A percentile compares a stretch with the other conserved stretches of the same genome.
Conservation (phyloP, 495 filamentous ascomycete species). For the Mycothermus thermophilus region DNA sequence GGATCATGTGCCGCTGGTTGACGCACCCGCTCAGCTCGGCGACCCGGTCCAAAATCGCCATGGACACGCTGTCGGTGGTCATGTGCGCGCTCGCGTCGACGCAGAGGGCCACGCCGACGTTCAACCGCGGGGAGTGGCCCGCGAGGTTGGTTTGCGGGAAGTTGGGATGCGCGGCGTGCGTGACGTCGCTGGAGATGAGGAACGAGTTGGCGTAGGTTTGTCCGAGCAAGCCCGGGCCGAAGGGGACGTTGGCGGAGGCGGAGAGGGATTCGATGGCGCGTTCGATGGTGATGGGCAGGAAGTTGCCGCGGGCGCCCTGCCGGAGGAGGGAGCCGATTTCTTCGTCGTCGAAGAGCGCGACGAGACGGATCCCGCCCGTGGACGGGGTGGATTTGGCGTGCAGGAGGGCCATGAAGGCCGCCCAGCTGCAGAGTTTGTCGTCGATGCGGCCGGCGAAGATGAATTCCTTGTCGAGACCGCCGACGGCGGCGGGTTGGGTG, state of each 20-base stretch:
- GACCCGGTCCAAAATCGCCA: constrained; percentile 58
- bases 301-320: constrained; percentile 81
- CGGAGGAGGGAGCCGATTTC: constrained; percentile 85
- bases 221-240: constrained; percentile 53
- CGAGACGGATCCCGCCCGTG: constrained; percentile 59
- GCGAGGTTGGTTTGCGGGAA: constrained; percentile 68
- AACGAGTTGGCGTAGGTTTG: constrained; percentile 89
- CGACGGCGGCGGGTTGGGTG: constrained; percentile 67
- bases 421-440: constrained; percentile 91
- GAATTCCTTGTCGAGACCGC: constrained; percentile 83
- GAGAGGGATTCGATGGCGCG: constrained; percentile 61
- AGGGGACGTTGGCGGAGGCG: constrained; percentile 19
- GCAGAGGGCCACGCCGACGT: constrained; percentile 71
- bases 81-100: constrained; percentile 88
- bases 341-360: constrained; percentile 89
- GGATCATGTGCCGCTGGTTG: constrained; percentile 85
- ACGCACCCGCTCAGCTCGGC: constrained; percentile 53
- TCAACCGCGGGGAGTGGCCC: constrained; percentile 77
- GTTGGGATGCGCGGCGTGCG: constrained; percentile 91
- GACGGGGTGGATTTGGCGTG: constrained; percentile 40
- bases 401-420: constrained; percentile 76
- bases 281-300: constrained; percentile 64
- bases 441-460: constrained; percentile 93
- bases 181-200: constrained; percentile 85
- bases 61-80: constrained; percentile 74